Base-by-base conservation (phyloP, 1,284 basidiomycete species). In the Trichosporon asahii region DNA sequence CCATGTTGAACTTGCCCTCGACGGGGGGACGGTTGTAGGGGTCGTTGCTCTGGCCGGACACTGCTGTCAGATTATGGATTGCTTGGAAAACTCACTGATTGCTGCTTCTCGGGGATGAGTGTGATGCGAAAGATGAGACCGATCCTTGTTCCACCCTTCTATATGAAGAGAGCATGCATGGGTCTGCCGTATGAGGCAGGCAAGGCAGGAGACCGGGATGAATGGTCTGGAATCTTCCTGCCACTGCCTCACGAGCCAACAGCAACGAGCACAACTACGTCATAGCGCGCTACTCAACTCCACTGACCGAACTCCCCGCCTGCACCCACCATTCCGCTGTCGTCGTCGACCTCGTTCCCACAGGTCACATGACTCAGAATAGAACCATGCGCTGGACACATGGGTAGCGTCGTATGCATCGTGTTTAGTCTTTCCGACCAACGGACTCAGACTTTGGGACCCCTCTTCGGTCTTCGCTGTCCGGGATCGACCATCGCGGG, bases 191-290 rank as follows among this genome's bases (percentile, higher is more conserved):
- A 33, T n/a, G n/a, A n/a, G n/a, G n/a, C 15, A 9, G 6, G 44
- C 44, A n/a, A 7, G 18, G 44, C 49, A 44, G 21, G 6, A 21
- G 21, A 18, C 18, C 18, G 49, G 49, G 21, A 8, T 53, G 49
- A 53, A 53, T 53, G 49, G 49, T 53, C 49, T 53, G 49, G 49
- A 53, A 53, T 21, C 49, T 53, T 53, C 49, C 49, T 53, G 49
- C 23, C 49, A 53, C 23, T 18, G 9, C 9, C 21, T 53, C 40
- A 7, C 4, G 18, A 44, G 49, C 21, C 49, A 53, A 12, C 49
- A 5, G 18, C 15, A 44, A 8, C 18, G n/a, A 23, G 15, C 4
- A 21, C 11, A 14, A 18, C 49, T 53, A 53, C 49, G 49, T 53
- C 49, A 53, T 53, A 53, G 21, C 49, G 40, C 40, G 14, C 37